phyloP scores from a whole-genome alignment of 257 asterid species.

The Solanum peruvianum region DNA sequence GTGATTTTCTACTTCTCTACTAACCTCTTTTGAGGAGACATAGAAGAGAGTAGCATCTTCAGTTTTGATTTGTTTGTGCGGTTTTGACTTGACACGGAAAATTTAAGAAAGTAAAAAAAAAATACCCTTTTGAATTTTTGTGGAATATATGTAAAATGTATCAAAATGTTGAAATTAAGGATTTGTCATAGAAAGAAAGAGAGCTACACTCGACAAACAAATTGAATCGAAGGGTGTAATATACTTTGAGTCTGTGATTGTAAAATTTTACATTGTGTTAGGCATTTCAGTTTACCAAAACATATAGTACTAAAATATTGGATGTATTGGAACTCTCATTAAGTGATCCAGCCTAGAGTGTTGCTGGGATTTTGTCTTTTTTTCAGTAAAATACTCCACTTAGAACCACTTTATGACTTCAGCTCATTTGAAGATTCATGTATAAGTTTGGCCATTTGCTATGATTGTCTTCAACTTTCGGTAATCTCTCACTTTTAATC shows the following conservation, averaged over 20 bases:
- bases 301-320: not conserved
- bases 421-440: conserved; percentile 11
- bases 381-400: conserved; percentile 15
- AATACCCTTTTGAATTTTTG: not conserved
- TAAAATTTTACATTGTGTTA: not conserved
- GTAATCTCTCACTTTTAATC: not conserved
- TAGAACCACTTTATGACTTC: conserved; percentile 9
- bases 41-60: not conserved
- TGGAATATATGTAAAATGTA: not conserved
- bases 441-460: conserved; percentile 10
- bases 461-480: conserved; percentile 2
- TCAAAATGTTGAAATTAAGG: not conserved
- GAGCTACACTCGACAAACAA: not conserved
- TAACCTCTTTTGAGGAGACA: not conserved
- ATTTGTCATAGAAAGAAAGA: not conserved
- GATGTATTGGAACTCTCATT: conserved; percentile 7
- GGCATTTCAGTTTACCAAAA: not conserved
- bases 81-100: not conserved
- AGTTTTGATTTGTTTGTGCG: not conserved
- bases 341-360: conserved; percentile 35
- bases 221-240: not conserved
- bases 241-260: not conserved
- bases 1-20: not conserved
- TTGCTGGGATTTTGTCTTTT: conserved; percentile 48
- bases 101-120: not conserved